Base-by-base conservation (phyloP, 2,329 filamentous ascomycete genomes). In the Cladosporium cucumerinum region DNA sequence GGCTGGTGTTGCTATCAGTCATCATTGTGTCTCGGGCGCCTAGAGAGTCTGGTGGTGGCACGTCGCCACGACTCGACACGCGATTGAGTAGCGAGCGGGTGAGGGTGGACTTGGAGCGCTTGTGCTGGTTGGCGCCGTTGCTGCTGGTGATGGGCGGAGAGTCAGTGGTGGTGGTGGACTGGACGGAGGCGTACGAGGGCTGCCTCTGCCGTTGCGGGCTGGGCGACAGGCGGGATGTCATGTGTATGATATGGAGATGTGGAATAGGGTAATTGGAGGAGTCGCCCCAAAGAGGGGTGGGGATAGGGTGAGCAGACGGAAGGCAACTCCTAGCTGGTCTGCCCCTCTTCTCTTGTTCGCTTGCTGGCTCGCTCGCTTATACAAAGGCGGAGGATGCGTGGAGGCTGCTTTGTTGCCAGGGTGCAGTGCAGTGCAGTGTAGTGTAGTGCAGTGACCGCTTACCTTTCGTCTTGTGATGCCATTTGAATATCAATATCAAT, bases 1-100 rank as follows among this genome's bases (percentile, higher is more conserved):
- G 93, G 94, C 74, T 98, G 94, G 75, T 98, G 93, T 77, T 55
- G 60, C 60, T 62, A 3, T 97, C 94, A 36, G 90, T 97, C 61
- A 97, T 66, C 28, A 26, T 16, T 8, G 60, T 34, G 30, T 51
- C 28, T 34, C 55, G 49, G n/a, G n/a, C 39, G 39, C n/a, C 39
- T 46, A 21, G 39, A 46, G 39, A 21, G n/a, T 46, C 39, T 21
- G 39, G 39, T 14, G 64, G 70, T 69, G 64, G 69, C 43, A 78
- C 77, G 49, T 78, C 77, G 55, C 77, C 73, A 66, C 79, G 83
- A 66, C 79, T 79, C 67, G 79, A 81, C 65, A 82, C 82, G 64
- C 82, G 81, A 70, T 82, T 80, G 57, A 86, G 77, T 25, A 85
- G 74, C 39, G 83, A 81, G 67, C 84, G 79, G 57, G 84, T 82